Percentiles rank a stretch among this genome's conserved stretches.
phyloP scores from a whole-genome alignment of 495 filamentous ascomycete species.

The Xylaria acuta region DNA sequence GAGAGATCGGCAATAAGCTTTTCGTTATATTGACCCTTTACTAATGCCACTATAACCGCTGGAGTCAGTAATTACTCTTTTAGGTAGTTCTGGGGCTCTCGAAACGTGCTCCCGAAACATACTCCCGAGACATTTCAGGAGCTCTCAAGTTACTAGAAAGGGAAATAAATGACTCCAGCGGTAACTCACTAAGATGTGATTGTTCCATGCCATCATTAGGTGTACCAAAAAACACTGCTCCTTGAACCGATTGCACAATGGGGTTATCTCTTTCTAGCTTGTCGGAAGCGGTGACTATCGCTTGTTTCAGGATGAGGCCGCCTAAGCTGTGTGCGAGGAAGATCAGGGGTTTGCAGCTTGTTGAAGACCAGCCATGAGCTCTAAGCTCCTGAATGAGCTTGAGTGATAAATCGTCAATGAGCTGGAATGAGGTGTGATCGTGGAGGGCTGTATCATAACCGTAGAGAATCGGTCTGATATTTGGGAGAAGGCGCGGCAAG shows the following conservation, averaged over 20 bases:
- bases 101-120: no score
- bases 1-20: not conserved
- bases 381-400: conserved; percentile 27
- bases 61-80: no score
- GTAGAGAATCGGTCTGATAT: conserved; percentile 36
- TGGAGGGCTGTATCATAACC: conserved; percentile 38
- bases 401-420: conserved; percentile 29
- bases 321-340: not conserved
- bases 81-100: no score
- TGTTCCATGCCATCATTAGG: conserved; percentile 41
- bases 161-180: no score
- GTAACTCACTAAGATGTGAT: conserved; percentile 28
- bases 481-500: conserved; percentile 33
- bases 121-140: no score
- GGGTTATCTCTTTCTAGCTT: conserved; percentile 12
- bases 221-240: conserved; percentile 44
- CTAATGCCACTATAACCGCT: no score
- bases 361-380: not conserved
- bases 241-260: conserved; percentile 30
- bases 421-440: conserved; percentile 30
- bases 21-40: conserved; percentile 33
- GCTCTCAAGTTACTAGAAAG: no score
- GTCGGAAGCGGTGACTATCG: not conserved
- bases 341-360: not conserved
- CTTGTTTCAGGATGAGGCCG: not conserved